phyloP scores from a whole-genome alignment of 2,329 filamentous ascomycete species.

The Cryphonectria nitschkei region DNA sequence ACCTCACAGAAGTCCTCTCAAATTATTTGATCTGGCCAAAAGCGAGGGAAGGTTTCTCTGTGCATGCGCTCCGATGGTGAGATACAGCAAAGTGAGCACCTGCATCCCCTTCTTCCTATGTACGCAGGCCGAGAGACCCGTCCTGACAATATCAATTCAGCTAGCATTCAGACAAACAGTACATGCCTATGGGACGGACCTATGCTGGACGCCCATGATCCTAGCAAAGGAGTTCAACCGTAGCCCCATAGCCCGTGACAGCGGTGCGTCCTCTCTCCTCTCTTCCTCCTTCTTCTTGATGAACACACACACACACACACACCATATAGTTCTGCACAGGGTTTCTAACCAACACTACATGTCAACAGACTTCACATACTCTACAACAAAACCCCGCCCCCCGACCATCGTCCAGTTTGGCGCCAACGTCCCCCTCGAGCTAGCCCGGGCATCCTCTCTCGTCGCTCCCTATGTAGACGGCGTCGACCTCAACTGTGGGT shows the following conservation, averaged over 20 bases:
- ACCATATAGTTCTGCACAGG: background rate
- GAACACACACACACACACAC: background rate
- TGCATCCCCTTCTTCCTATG: background rate
- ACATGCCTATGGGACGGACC: conserved; percentile 65
- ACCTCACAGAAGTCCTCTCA: conserved; percentile 51
- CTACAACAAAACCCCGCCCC: conserved; percentile 54
- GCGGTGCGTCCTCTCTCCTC: conserved; percentile 46
- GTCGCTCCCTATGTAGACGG: conserved; percentile 65
- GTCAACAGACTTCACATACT: conserved; percentile 62
- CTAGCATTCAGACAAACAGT: conserved; percentile 72
- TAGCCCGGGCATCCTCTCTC: conserved; percentile 64
- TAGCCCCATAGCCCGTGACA: conserved; percentile 61
- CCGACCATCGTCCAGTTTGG: conserved; percentile 72
- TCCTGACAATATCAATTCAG: conserved; percentile 39
- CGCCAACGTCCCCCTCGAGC: conserved; percentile 62
- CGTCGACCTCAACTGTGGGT: conserved; percentile 74
- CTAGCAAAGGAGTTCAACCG: conserved; percentile 71
- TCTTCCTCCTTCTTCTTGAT: background rate
- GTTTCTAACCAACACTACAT: background rate
- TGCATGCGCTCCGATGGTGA: conserved; percentile 69
- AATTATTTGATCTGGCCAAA: conserved; percentile 60
- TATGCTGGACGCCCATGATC: conserved; percentile 75
- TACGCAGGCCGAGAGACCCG: background rate
- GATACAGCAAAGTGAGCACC: conserved; percentile 60
- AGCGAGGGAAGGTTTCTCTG: conserved; percentile 57